Evolutionary conservation across 768 basidiomycete species (phyloP).

Genomic region (Amanita fuliginea): DNA sequence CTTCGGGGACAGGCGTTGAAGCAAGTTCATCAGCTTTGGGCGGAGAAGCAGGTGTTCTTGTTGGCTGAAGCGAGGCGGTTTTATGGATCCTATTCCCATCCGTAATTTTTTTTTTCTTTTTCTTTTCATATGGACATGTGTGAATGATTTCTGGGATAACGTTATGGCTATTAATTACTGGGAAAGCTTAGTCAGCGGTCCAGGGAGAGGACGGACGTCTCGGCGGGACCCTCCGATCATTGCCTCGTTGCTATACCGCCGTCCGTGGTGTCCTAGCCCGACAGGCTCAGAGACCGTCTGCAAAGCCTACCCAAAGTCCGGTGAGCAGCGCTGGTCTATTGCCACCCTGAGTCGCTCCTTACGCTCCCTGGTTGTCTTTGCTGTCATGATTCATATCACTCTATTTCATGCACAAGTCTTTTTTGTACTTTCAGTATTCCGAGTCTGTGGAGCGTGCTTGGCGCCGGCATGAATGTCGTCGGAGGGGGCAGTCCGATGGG

Average conservation of each 20-base stretch:
- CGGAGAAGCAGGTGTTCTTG: conserved; percentile 28
- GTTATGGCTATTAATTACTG: not conserved
- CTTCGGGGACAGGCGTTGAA: conserved; percentile 44
- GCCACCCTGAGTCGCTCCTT: not conserved
- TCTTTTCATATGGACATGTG: not conserved
- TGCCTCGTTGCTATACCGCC: not conserved
- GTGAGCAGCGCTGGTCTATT: conserved; percentile 5
- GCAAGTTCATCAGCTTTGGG: conserved; percentile 49
- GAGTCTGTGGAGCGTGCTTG: no score
- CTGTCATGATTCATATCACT: not conserved
- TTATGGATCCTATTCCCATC: conserved; percentile 17
- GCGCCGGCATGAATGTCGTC: conserved; percentile 1
- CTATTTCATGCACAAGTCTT: not conserved
- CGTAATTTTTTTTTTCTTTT: not conserved
- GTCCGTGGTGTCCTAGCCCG: conserved; percentile 3
- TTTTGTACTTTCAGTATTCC: not conserved
- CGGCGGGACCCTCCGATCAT: conserved; percentile 5
- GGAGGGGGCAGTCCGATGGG: not conserved
- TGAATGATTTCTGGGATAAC: not conserved
- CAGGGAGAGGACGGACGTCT: conserved; percentile 3
- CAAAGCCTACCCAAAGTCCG: conserved; percentile 2
- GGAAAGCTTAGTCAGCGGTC: conserved; percentile 6
- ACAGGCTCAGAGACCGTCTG: conserved; percentile 4
- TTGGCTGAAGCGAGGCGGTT: conserved; percentile 28
- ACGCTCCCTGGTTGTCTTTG: not conserved